phyloP scores from a whole-genome alignment of 2,329 filamentous ascomycete species.

The Cladosporium sp. region DNA sequence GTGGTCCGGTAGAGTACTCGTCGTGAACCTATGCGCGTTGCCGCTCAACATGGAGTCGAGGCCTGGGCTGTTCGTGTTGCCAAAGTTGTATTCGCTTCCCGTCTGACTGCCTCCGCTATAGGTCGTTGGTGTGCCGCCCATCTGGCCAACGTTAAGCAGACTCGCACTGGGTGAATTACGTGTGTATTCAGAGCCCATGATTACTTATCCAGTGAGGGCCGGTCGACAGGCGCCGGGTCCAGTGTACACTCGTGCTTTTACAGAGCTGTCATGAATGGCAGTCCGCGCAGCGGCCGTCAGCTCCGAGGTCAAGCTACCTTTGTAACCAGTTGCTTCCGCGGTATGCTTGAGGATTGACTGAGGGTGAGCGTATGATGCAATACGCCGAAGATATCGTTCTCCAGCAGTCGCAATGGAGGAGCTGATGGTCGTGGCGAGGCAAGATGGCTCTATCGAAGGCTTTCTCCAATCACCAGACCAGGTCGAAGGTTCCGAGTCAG shows the following conservation, averaged over 20 bases:
- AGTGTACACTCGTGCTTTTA: neutral
- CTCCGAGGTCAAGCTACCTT: neutral
- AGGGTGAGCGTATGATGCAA: neutral
- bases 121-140: conserved; percentile 26
- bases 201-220: neutral
- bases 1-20: conserved; percentile 21
- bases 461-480: conserved; percentile 7
- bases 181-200: conserved; percentile 24
- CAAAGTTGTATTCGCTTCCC: conserved; percentile 33
- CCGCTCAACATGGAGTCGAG: conserved; percentile 24
- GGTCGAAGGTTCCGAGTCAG: conserved; percentile 10
- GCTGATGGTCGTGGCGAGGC: neutral
- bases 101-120: conserved; percentile 30
- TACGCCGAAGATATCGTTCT: neutral
- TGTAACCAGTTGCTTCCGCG: neutral
- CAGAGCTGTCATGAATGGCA: neutral
- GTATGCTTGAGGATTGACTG: neutral
- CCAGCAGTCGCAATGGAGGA: neutral
- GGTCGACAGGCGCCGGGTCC: neutral
- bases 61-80: conserved; percentile 26
- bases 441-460: neutral
- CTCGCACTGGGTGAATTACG: conserved; percentile 23
- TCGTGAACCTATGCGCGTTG: conserved; percentile 15
- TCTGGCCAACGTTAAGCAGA: conserved; percentile 25
- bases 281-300: neutral